Conservation (phyloP, 495 filamentous ascomycete species). For the Pseudevernia furfuracea region DNA sequence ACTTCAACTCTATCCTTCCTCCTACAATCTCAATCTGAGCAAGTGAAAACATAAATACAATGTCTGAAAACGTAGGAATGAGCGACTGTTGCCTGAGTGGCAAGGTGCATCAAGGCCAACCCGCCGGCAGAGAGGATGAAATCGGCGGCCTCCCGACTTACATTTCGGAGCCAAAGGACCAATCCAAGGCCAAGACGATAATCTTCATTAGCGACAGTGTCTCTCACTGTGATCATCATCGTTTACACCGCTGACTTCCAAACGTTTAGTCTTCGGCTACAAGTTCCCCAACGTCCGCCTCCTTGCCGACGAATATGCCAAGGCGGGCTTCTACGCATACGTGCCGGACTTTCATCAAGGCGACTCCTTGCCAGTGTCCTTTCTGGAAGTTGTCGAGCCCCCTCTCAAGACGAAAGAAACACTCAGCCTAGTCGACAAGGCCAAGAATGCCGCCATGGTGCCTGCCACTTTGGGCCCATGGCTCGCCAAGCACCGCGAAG, state of each 20-base stretch:
- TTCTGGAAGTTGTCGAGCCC: conserved; percentile 36
- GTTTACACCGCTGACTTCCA: background rate
- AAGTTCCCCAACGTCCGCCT: conserved; percentile 35
- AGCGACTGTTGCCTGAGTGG: conserved; percentile 30
- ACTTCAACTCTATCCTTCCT: background rate
- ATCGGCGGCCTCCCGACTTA: conserved; percentile 38
- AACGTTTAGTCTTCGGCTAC: conserved; percentile 34
- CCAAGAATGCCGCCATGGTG: conserved; percentile 34
- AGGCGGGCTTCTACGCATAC: conserved; percentile 37
- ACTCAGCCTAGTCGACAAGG: conserved; percentile 29
- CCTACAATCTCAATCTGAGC: background rate
- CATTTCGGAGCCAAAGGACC: conserved; percentile 28
- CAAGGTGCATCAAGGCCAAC: conserved; percentile 35
- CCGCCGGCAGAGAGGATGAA: conserved; percentile 33
- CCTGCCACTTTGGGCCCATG: conserved; percentile 37
- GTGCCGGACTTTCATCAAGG: conserved; percentile 38
- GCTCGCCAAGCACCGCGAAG: conserved; percentile 34
- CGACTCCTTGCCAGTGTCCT: conserved; percentile 33
- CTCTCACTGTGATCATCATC: too few relatives aligned
- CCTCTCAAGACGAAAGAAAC: conserved; percentile 22
- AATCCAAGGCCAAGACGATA: conserved; percentile 32
- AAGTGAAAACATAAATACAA: background rate
- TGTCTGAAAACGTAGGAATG: conserved; percentile 25
- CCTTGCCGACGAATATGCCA: conserved; percentile 40
- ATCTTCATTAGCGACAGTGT: conserved; percentile 33